These are phyloP conservation scores for Ceratobasidium sp. DNA, from an alignment of 1,284 basidiomycete genomes.

Conservation along the genomic window DNA sequence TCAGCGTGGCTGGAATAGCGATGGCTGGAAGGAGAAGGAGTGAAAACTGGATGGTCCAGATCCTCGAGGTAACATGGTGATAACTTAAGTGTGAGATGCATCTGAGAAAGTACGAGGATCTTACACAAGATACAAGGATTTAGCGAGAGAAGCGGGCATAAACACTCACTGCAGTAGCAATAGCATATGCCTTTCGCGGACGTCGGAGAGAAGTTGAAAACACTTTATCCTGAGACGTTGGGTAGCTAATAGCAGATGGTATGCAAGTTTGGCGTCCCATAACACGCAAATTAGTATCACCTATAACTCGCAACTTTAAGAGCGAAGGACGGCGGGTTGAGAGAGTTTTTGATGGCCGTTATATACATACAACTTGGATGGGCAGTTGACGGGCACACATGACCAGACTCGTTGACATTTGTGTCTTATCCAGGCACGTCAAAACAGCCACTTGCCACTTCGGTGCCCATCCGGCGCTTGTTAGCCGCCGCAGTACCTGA, in stretches of 20 bases:
- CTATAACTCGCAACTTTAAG: no score
- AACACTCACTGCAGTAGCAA: not conserved
- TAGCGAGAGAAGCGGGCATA: not conserved
- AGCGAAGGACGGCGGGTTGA: no score
- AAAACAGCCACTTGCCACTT: not conserved
- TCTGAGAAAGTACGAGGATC: no score
- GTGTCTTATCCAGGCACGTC: not conserved
- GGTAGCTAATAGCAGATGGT: not conserved
- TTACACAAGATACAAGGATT: no score
- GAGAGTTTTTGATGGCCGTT: no score
- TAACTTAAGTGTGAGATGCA: no score
- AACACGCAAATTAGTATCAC: no score
- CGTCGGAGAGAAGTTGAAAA: not conserved
- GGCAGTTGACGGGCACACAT: not conserved
- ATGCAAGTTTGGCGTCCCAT: not conserved
- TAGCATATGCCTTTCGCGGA: not conserved
- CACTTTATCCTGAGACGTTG: not conserved
- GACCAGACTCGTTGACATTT: not conserved
- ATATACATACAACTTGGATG: not conserved
- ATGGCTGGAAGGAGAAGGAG: no score
- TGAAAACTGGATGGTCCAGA: no score
- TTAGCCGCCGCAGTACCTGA: not conserved
- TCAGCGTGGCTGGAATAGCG: no score
- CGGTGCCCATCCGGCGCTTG: conserved; percentile 3
- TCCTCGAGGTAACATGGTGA: no score